Percentiles rank a stretch among this genome's conserved stretches.
phyloP scores from a whole-genome alignment of 1,139 yeast genomes.

The Hansenula sp. region DNA sequence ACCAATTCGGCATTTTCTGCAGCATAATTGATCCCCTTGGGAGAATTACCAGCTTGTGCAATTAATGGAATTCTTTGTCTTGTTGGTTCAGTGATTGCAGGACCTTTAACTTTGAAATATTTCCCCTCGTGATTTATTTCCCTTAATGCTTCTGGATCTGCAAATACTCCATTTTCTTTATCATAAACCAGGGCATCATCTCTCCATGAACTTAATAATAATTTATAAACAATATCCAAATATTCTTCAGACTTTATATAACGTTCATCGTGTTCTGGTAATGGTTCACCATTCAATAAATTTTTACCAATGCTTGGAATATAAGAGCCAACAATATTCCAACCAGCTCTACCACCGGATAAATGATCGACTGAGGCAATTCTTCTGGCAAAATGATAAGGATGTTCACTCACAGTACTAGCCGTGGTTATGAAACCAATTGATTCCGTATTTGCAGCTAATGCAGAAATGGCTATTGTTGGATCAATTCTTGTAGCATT shows the following conservation, averaged over 20 bases:
- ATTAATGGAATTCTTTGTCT: slow-evolving; percentile 38
- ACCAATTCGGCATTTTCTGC: slow-evolving; percentile 41
- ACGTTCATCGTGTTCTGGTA: slow-evolving; percentile 35
- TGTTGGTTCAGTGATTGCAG: slow-evolving; percentile 34
- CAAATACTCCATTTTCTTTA: slow-evolving; percentile 28
- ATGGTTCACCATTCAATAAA: slow-evolving; percentile 30
- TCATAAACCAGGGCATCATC: slow-evolving; percentile 37
- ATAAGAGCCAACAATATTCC: slow-evolving; percentile 39
- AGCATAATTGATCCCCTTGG: slow-evolving; percentile 38
- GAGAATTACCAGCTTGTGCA: slow-evolving; percentile 42
- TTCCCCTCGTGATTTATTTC: slow-evolving; percentile 34
- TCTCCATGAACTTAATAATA: slow-evolving; percentile 38
- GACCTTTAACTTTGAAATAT: slow-evolving; percentile 37
- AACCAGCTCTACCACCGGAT: slow-evolving; percentile 39
- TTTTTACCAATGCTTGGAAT: slow-evolving; percentile 36
- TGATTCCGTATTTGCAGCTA: slow-evolving; percentile 35
- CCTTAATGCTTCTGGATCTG: slow-evolving; percentile 34
- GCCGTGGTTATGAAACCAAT: slow-evolving; percentile 36
- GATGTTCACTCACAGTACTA: slow-evolving; percentile 37
- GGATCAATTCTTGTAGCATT: slow-evolving; percentile 35
- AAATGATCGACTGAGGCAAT: slow-evolving; percentile 37
- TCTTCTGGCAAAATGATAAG: slow-evolving; percentile 36
- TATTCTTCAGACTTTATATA: slow-evolving; percentile 37
- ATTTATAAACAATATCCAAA: slow-evolving; percentile 33
- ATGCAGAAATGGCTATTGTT: slow-evolving; percentile 29